Evolutionary conservation across 1,284 basidiomycete species (phyloP).

Genomic region (Trametes sp.): DNA sequence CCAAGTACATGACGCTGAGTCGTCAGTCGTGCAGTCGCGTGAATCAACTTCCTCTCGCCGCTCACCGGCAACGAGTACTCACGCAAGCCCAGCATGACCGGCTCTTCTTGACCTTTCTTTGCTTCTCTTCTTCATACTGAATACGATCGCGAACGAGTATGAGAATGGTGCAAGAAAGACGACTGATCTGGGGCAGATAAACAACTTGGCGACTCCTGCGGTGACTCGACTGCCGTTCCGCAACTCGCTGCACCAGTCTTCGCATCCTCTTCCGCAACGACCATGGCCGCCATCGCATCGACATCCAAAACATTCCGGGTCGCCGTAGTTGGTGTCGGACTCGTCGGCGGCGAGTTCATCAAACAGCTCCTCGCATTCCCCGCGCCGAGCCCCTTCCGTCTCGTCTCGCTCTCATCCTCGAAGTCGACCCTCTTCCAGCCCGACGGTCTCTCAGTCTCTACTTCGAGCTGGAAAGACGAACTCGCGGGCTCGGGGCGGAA

Average conservation of each 20-base stretch:
- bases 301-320: slow-evolving; percentile 53
- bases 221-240: slow-evolving; percentile 13
- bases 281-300: slow-evolving; percentile 28
- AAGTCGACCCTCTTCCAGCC: slow-evolving; percentile 69
- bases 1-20: too few relatives aligned
- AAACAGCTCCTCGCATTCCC: slow-evolving; percentile 77
- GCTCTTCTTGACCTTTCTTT: not conserved
- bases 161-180: not conserved
- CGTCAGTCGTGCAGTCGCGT: too few relatives aligned
- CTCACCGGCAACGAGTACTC: too few relatives aligned
- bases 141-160: not conserved
- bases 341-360: slow-evolving; percentile 88
- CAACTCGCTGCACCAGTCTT: not conserved
- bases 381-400: slow-evolving; percentile 67
- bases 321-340: slow-evolving; percentile 86
- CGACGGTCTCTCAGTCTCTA: slow-evolving; percentile 51
- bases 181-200: slow-evolving; percentile 13
- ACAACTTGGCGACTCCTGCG: slow-evolving; percentile 7
- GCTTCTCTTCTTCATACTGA: not conserved
- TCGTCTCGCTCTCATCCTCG: slow-evolving; percentile 84
- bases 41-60: too few relatives aligned
- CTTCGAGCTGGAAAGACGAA: slow-evolving; percentile 52
- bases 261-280: not conserved
- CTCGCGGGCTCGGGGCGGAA: slow-evolving; percentile 52
- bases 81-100: not conserved